Evolutionary conservation across 768 basidiomycete genomes (phyloP), one percentile per base, ranked within the genome.

Genomic region (Amylocystis lapponica): DNA sequence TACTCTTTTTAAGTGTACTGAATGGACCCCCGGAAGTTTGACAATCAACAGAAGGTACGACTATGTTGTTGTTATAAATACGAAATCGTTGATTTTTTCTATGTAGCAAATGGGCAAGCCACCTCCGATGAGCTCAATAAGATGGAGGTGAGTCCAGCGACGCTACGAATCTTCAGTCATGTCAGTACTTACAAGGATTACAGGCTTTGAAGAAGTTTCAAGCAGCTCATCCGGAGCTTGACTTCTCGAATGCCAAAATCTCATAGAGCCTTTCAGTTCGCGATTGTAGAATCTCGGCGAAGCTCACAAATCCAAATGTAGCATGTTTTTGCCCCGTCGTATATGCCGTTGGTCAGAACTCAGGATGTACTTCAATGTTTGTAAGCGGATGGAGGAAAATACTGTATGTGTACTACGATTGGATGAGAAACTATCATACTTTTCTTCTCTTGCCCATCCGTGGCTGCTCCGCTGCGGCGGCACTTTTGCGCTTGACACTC

Each of bases 71-170:
- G 16, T 11, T 36, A 35, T 8, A 27, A 17, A 31, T 27, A 27
- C 30, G 32, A n/a, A 47, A n/a, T n/a, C n/a, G n/a, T n/a, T n/a
- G n/a, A n/a, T n/a, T n/a, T n/a, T n/a, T n/a, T 36, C 25, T 27
- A 48, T 27, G n/a, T 43, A 94, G 88, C 86, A 93, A 84, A 78
- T 95, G 75, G 93, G 92, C 47, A 93, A 91, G 59, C 94, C 94
- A 95, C 93, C 1, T 94, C 91, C 0, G 94, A 95, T 49, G 94
- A 96, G 52, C 50, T 90, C 50, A 92, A 92, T 70, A 97, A 95
- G 67, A 75, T 79, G 72, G 94, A 96, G 74, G 89, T 83, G 37
- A 51, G 66, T 40, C 23, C 4, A 5, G 12, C 19, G 13, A 36
- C 11, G 35, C 9, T 12, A 9, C 13, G 12, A 36, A n/a, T n/a